Evolutionary conservation across 148 eudicot species (phyloP).

Genomic region (Chenopodium quinoa): DNA sequence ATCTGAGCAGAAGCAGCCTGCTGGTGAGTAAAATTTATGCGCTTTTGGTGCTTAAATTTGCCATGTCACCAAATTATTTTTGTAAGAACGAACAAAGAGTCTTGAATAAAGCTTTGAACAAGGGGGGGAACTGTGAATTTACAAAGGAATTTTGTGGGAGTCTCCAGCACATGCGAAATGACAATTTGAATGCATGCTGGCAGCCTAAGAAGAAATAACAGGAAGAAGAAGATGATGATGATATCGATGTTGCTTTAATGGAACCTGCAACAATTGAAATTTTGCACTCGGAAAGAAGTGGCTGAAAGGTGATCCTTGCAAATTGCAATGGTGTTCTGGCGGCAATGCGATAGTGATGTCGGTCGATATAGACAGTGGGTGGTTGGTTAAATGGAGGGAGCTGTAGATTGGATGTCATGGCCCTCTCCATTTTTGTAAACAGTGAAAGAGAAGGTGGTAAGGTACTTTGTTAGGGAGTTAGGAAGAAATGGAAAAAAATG

Average conservation of each 20-base stretch:
- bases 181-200: conserved; percentile 48
- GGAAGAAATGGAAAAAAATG: not conserved
- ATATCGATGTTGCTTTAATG: not conserved
- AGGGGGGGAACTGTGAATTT: conserved; percentile 22
- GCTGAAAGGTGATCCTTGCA: not conserved
- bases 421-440: not conserved
- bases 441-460: not conserved
- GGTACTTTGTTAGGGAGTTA: not conserved
- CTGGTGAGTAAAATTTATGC: conserved; percentile 56
- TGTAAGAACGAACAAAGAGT: not conserved
- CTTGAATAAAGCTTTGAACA: conserved; percentile 6
- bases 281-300: not conserved
- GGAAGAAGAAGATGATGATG: not conserved
- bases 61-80: not conserved
- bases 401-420: not conserved
- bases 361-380: not conserved
- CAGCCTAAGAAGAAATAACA: conserved; percentile 65
- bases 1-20: conserved; percentile 88
- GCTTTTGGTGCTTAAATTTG: not conserved
- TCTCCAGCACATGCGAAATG: conserved; percentile 24
- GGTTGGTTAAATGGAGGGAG: not conserved
- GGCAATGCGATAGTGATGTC: not conserved
- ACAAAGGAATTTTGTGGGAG: conserved; percentile 23
- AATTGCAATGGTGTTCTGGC: not conserved
- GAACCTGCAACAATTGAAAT: not conserved